phyloP scores from a whole-genome alignment of 495 filamentous ascomycete species.

The Podospora comata region DNA sequence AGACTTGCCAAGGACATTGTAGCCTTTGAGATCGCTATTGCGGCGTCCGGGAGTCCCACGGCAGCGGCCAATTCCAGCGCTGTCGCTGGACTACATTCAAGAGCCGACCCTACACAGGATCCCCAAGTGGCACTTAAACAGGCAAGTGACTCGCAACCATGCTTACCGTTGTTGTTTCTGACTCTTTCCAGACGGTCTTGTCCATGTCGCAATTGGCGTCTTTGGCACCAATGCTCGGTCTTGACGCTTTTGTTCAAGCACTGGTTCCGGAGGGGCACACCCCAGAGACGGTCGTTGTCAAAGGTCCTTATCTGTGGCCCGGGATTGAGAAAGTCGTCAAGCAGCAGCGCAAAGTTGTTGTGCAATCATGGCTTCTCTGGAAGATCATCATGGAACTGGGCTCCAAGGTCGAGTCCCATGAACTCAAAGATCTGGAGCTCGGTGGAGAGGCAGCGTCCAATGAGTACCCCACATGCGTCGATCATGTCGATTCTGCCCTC shows the following conservation, averaged over 20 bases:
- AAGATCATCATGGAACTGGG: neutral
- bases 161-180: neutral
- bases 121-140: neutral
- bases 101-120: neutral
- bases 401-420: neutral
- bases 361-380: conserved; percentile 1
- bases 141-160: neutral
- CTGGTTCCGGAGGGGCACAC: neutral
- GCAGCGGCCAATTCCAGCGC: neutral
- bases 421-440: neutral
- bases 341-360: neutral
- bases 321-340: neutral
- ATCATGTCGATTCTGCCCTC: conserved; percentile 44
- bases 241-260: neutral
- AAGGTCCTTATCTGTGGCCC: neutral
- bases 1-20: conserved; percentile 53
- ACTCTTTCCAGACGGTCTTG: neutral
- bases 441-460: conserved; percentile 43
- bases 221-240: neutral
- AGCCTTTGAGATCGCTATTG: conserved; percentile 34
- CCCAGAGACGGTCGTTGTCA: neutral
- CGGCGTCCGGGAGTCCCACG: no score
- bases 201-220: neutral
- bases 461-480: conserved; percentile 52
- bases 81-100: neutral